These are phyloP conservation scores for Telfairia occidentalis DNA, from an alignment of 331 rosid genomes.

Conservation along the genomic window DNA sequence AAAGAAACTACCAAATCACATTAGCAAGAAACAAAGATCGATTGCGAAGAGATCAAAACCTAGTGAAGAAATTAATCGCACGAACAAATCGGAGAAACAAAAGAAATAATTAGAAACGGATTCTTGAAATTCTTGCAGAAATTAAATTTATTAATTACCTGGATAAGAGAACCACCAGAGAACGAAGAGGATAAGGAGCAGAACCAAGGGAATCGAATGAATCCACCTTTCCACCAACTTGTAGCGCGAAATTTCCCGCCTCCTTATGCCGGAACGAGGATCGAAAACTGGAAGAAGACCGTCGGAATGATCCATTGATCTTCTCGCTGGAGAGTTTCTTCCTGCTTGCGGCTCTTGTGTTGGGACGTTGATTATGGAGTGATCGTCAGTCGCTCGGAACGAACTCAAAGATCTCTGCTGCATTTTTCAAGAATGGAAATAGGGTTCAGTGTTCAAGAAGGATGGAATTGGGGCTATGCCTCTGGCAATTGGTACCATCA, in stretches of 20 bases:
- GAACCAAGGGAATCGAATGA: conserved; percentile 28
- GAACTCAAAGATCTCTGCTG: conserved; percentile 3
- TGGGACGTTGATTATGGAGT: not conserved
- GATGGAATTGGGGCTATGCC: not conserved
- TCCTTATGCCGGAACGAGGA: not conserved
- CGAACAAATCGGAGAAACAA: too few species aligned
- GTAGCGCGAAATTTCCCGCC: not conserved
- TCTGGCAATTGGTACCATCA: not conserved
- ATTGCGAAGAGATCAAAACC: not conserved
- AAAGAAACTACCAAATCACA: not conserved
- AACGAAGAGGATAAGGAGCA: conserved; percentile 33
- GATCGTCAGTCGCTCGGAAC: not conserved
- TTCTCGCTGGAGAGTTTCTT: not conserved
- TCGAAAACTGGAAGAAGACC: not conserved
- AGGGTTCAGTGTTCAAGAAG: not conserved
- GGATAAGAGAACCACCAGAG: conserved; percentile 37
- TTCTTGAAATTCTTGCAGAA: not conserved
- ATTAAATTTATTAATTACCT: conserved; percentile 31
- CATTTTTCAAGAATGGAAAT: not conserved
- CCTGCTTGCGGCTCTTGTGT: not conserved
- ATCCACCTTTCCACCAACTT: conserved; percentile 20
- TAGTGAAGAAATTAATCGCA: not conserved
- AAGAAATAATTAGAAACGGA: not conserved
- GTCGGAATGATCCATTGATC: not conserved
- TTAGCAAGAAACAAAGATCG: not conserved